Evolutionary conservation across 768 basidiomycete species (phyloP), one percentile per base, ranked within the genome.

Genomic region (Psilocybe azurescens): DNA sequence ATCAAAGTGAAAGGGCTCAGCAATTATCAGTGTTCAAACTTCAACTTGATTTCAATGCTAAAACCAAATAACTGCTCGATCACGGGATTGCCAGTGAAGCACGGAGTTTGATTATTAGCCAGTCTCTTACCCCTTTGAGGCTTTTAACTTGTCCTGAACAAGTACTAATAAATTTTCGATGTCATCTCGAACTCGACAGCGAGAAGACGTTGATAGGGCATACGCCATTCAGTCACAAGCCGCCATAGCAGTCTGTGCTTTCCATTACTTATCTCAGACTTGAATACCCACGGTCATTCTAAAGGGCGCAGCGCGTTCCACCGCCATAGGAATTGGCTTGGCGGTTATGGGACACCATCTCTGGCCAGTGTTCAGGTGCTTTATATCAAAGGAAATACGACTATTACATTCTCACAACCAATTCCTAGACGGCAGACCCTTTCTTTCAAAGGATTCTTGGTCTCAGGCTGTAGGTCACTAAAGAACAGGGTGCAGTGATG

Each of bases 391-490:
- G 30, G 51, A 50, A 24, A 53, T 7, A 41, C 38, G 38, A 51
- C 47, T 18, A 14, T 39, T 9, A 6, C 14, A 20, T 14, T 53
- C 52, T 53, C 28, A 52, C 50, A 10, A 47, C 44, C 5, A 41
- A 29, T 58, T 20, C 29, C 8, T 64, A 94, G 93, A 64, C 86
- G 89, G 20, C 93, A 94, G 73, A 90, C 91, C 0, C 79, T 93
- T 18, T 85, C 90, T 3, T 86, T 94, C 80, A 95, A 95, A 73
- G 86, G 83, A 1, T 95, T 93, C 72, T 75, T 95, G 4, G 83
- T 93, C 6, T 86, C 87, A 32, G 83, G 85, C 59, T 87, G 93
- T 93, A 69, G 67, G 86, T 80, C 24, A 32, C 56, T n/a, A 46
- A 24, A 2, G 18, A 32, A 16, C 38, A n/a, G 14, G 5, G 24